Percentiles rank a stretch among this genome's conserved stretches.
phyloP scores from a whole-genome alignment of 2,329 filamentous ascomycete species.

The Aspergillus viridinutans region DNA sequence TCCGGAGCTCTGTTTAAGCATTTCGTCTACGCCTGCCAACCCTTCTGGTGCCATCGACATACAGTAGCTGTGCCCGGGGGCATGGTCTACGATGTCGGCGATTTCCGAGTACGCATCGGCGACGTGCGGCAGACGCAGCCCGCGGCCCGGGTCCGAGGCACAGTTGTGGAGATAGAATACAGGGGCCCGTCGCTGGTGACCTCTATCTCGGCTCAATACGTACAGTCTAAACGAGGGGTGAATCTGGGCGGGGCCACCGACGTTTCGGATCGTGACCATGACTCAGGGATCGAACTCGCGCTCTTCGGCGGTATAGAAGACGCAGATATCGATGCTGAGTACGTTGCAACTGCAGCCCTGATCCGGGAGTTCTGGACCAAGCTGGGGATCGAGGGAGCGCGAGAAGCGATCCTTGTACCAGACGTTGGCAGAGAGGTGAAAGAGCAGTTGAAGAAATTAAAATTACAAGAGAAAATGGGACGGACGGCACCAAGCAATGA shows the following conservation, averaged over 20 bases:
- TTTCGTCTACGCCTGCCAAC: constrained; percentile 38
- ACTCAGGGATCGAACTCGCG: constrained; percentile 24
- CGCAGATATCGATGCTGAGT: constrained; percentile 37
- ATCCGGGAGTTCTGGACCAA: constrained; percentile 41
- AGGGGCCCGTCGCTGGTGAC: constrained; percentile 33
- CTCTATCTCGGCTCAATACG: constrained; percentile 14
- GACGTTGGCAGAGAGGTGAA: constrained; percentile 38
- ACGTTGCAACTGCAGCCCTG: constrained; percentile 28
- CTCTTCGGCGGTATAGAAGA: constrained; percentile 29
- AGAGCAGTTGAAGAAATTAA: constrained; percentile 22
- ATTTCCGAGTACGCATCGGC: constrained; percentile 41
- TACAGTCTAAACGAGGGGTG: constrained; percentile 1
- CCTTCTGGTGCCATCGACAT: constrained; percentile 41
- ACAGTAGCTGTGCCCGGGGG: constrained; percentile 34
- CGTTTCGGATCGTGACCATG: constrained; percentile 12
- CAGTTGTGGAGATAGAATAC: constrained; percentile 45
- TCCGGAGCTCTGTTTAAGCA: constrained; percentile 37
- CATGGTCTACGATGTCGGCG: constrained; percentile 39
- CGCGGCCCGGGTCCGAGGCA: constrained; percentile 34
- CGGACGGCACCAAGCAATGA: constrained; percentile 4
- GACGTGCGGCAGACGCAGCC: constrained; percentile 41
- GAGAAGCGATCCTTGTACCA: constrained; percentile 40
- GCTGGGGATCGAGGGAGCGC: constrained; percentile 34
- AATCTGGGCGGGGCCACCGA: not conserved
- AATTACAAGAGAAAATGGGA: constrained; percentile 11